A percentile compares a stretch with the other conserved stretches of the same genome.
These are phyloP conservation scores for Sideroxylon spinosum DNA, from an alignment of 179 eudicot species.

Conservation along the genomic window DNA sequence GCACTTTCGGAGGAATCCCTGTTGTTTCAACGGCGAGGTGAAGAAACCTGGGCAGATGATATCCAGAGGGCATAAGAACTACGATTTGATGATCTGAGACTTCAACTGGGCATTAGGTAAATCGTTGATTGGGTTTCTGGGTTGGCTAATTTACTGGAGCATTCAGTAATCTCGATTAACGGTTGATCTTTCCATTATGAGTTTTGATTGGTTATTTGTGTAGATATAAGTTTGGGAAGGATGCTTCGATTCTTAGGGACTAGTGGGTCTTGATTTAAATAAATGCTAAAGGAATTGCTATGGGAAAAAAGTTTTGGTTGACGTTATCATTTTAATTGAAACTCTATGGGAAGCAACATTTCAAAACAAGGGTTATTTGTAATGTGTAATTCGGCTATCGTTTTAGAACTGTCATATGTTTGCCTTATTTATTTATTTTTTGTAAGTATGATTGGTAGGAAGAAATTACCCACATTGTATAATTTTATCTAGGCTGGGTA, in stretches of 20 bases:
- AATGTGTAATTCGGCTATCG: too few relatives aligned
- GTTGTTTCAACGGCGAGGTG: constrained; percentile 56
- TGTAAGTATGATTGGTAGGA: too few relatives aligned
- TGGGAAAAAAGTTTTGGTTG: too few relatives aligned
- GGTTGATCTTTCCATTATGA: neutral
- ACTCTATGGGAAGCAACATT: too few relatives aligned
- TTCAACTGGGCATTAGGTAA: constrained; percentile 90
- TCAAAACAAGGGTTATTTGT: too few relatives aligned
- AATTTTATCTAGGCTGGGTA: too few relatives aligned
- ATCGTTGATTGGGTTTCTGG: neutral
- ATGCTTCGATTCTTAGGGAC: constrained; percentile 34
- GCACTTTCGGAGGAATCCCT: constrained; percentile 46
- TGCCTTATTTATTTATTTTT: too few relatives aligned
- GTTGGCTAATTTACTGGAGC: neutral
- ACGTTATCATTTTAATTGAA: too few relatives aligned
- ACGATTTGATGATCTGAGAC: constrained; percentile 93
- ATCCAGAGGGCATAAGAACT: constrained; percentile 88
- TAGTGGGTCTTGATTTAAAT: too few relatives aligned
- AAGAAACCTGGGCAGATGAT: constrained; percentile 84
- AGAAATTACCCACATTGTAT: too few relatives aligned
- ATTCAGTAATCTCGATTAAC: neutral
- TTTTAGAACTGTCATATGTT: too few relatives aligned
- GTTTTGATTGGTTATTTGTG: constrained; percentile 19
- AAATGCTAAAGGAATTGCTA: too few relatives aligned
- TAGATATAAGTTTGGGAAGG: constrained; percentile 58